These are phyloP conservation scores for Penicillium soppii DNA, from an alignment of 495 filamentous ascomycete species.

Conservation along the genomic window DNA sequence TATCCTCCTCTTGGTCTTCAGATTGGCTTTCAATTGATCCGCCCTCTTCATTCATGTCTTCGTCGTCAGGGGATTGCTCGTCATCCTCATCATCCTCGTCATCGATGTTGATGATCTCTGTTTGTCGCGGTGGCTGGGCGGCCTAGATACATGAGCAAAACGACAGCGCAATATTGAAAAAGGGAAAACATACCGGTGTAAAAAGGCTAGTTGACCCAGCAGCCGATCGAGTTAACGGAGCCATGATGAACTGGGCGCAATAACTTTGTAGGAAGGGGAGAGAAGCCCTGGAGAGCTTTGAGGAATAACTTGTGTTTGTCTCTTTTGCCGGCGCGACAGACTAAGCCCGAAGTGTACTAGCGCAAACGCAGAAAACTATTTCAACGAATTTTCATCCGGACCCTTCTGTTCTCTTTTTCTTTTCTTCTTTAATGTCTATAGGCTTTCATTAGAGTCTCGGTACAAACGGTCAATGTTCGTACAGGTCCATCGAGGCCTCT, in stretches of 20 bases:
- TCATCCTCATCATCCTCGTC: conserved; percentile 39
- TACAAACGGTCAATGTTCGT: conserved; percentile 92
- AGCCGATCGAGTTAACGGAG: conserved; percentile 30
- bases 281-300: conserved; percentile 10
- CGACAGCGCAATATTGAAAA: not conserved
- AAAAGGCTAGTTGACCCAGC: conserved; percentile 6
- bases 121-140: conserved; percentile 22
- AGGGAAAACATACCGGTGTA: conserved; percentile 15
- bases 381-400: conserved; percentile 19
- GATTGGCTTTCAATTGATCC: not conserved
- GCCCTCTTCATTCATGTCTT: conserved; percentile 20
- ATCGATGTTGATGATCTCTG: conserved; percentile 43
- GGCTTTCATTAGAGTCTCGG: conserved; percentile 99
- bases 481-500: conserved; percentile 82
- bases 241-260: conserved; percentile 17
- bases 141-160: conserved; percentile 26
- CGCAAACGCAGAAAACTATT: conserved; percentile 26
- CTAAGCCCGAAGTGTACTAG: conserved; percentile 35
- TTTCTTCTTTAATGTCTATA: conserved; percentile 80
- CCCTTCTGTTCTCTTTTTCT: conserved; percentile 49
- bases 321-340: conserved; percentile 36
- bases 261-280: conserved; percentile 6
- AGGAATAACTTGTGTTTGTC: conserved; percentile 28
- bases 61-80: conserved; percentile 28
- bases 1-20: conserved; percentile 19